phyloP scores from a whole-genome alignment of 179 eudicot genomes.

The Corrigiola litoralis region DNA sequence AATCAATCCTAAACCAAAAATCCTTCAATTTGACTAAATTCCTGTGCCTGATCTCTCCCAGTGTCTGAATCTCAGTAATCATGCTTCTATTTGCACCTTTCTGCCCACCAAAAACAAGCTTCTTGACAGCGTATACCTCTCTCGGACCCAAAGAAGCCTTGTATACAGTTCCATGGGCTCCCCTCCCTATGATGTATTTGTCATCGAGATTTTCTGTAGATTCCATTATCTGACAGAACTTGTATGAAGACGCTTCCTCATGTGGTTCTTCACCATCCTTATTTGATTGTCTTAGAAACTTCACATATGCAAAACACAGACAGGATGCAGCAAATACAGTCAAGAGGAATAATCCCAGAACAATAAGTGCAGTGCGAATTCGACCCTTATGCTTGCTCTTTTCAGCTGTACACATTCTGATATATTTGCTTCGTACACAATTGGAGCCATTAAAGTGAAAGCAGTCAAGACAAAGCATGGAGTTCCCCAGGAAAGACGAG shows the following conservation, averaged over 20 bases:
- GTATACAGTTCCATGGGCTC: slow-evolving; percentile 86
- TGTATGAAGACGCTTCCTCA: slow-evolving; percentile 44
- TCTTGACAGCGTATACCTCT: slow-evolving; percentile 68
- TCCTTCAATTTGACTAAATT: slow-evolving; percentile 60
- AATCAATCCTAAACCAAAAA: slow-evolving; percentile 51
- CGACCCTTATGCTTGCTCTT: slow-evolving; percentile 11
- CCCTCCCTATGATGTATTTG: slow-evolving; percentile 65
- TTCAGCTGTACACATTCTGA: slow-evolving; percentile 32
- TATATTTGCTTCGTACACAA: slow-evolving; percentile 21
- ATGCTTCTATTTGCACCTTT: slow-evolving; percentile 44
- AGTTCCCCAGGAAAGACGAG: slow-evolving; percentile 51
- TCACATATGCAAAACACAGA: slow-evolving; percentile 24
- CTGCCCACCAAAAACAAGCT: slow-evolving; percentile 41
- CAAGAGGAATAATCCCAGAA: slow-evolving; percentile 36
- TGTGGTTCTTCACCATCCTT: slow-evolving; percentile 30
- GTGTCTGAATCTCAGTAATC: slow-evolving; percentile 65
- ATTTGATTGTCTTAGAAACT: slow-evolving; percentile 18
- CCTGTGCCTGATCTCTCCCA: slow-evolving; percentile 70
- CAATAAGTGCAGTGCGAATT: slow-evolving; percentile 30
- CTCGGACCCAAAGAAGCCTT: slow-evolving; percentile 50
- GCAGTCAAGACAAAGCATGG: slow-evolving; percentile 49
- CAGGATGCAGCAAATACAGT: slow-evolving; percentile 28
- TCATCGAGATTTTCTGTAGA: slow-evolving; percentile 63
- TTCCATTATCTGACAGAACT: slow-evolving; percentile 46
- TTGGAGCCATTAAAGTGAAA: slow-evolving; percentile 16